Conservation (phyloP, 768 basidiomycete species). For the Boletus pseudo-olivaceus region DNA sequence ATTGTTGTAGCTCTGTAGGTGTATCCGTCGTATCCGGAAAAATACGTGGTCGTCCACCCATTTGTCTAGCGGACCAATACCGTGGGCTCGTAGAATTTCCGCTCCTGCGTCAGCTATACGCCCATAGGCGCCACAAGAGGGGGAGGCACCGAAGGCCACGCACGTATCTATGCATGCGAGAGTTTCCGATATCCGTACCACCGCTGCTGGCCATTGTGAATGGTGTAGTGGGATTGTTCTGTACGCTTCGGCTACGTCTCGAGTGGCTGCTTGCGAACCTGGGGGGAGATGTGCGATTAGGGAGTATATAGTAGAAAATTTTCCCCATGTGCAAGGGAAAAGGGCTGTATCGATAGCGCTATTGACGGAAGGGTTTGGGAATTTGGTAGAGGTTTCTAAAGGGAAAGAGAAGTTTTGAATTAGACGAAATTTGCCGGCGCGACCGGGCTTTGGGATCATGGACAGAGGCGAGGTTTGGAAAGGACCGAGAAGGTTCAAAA, state of each 20-base stretch:
- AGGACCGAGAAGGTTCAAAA: not conserved
- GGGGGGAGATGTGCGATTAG: not conserved
- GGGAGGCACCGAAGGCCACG: not conserved
- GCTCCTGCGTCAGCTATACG: not conserved
- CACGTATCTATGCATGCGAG: not conserved
- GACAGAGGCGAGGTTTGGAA: not conserved
- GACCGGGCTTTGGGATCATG: not conserved
- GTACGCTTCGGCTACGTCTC: not conserved
- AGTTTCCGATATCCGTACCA: not conserved
- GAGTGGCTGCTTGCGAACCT: not conserved
- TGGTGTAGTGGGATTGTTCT: not conserved
- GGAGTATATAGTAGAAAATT: not conserved
- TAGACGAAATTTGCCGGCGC: not conserved
- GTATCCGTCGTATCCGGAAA: not conserved
- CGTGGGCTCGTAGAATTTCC: not conserved
- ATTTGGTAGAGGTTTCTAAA: accelerated
- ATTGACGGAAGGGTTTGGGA: not conserved
- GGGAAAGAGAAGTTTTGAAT: conserved; percentile 2
- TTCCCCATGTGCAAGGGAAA: not conserved
- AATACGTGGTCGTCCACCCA: not conserved
- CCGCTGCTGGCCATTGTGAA: not conserved
- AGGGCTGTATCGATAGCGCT: accelerated
- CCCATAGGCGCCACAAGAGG: not conserved
- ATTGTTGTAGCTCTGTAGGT: too few relatives aligned
- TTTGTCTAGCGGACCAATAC: not conserved